A percentile compares a stretch with the other conserved stretches of the same genome.
These are phyloP conservation scores for Diaporthe vaccinii DNA, from an alignment of 2,329 filamentous ascomycete species.

Conservation along the genomic window DNA sequence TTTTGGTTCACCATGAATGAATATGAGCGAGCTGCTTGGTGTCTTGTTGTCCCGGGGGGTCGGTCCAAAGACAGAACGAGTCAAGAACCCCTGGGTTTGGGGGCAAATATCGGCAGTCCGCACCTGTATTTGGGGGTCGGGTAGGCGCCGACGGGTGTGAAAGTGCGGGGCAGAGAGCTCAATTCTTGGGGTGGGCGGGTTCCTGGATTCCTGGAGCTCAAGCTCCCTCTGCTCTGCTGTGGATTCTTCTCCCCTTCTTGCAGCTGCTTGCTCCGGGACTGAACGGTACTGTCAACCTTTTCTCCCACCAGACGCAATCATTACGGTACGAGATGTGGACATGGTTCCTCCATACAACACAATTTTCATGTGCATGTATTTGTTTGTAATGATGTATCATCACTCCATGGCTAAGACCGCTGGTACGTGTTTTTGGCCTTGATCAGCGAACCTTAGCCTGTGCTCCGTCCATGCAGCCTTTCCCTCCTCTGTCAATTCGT, in stretches of 20 bases:
- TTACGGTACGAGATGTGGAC: background rate
- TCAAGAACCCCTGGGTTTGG: background rate
- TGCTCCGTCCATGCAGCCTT: background rate
- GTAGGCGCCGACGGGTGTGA: background rate
- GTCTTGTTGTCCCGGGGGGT: background rate
- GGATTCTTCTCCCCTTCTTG: background rate
- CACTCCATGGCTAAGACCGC: conserved; percentile 18
- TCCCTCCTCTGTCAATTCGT: background rate
- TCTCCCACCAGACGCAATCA: background rate
- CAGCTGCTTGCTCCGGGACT: background rate
- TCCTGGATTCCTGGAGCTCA: conserved; percentile 3
- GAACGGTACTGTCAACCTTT: background rate
- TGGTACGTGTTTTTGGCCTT: conserved; percentile 10
- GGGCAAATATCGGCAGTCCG: conserved; percentile 16
- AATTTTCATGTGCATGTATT: too few relatives aligned
- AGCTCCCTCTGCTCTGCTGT: background rate
- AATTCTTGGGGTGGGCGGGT: conserved; percentile 24
- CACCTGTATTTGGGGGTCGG: conserved; percentile 9
- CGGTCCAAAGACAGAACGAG: background rate
- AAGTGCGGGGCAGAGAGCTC: conserved; percentile 22
- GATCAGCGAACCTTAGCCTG: conserved; percentile 11
- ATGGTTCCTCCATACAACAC: background rate
- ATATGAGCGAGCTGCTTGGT: conserved; percentile 2
- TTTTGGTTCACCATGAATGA: background rate
- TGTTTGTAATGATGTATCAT: conserved; percentile 36